Conservation (phyloP, 1,284 basidiomycete species). For the Ustilago hordei region DNA sequence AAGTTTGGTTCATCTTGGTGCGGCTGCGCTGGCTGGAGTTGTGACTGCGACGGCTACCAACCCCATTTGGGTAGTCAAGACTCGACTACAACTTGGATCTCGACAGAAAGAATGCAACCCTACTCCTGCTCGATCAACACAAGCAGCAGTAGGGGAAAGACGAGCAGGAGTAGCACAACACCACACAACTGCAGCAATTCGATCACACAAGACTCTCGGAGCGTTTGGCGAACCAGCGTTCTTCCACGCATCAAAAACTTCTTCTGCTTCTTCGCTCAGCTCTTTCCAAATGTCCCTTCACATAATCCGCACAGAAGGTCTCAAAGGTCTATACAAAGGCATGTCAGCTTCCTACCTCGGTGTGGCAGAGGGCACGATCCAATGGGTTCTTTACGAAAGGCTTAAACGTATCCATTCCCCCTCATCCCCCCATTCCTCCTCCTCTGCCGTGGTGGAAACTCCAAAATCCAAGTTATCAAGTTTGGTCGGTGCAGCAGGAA, state of each 20-base stretch:
- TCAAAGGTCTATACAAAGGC: constrained; percentile 92
- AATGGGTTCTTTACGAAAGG: constrained; percentile 95
- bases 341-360: constrained; percentile 94
- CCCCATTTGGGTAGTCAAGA: constrained; percentile 99
- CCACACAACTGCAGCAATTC: neutral
- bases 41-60: constrained; percentile 91
- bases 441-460: neutral
- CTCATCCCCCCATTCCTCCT: neutral
- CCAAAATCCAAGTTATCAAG: constrained; percentile 71
- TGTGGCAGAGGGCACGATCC: constrained; percentile 95
- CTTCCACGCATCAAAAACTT: constrained; percentile 53
- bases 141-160: neutral
- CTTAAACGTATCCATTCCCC: constrained; percentile 74
- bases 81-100: constrained; percentile 81
- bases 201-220: constrained; percentile 28
- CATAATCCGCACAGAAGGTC: constrained; percentile 85
- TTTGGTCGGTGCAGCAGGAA: constrained; percentile 90
- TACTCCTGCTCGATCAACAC: neutral
- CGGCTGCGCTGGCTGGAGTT: constrained; percentile 85
- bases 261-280: constrained; percentile 71
- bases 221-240: constrained; percentile 48
- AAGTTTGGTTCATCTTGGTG: constrained; percentile 83
- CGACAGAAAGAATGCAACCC: constrained; percentile 21
- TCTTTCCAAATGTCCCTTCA: constrained; percentile 77
- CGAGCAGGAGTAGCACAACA: constrained; percentile 17